Evolutionary conservation across 2,329 filamentous ascomycete species (phyloP).

Genomic region (Hirsutella minnesotensis): DNA sequence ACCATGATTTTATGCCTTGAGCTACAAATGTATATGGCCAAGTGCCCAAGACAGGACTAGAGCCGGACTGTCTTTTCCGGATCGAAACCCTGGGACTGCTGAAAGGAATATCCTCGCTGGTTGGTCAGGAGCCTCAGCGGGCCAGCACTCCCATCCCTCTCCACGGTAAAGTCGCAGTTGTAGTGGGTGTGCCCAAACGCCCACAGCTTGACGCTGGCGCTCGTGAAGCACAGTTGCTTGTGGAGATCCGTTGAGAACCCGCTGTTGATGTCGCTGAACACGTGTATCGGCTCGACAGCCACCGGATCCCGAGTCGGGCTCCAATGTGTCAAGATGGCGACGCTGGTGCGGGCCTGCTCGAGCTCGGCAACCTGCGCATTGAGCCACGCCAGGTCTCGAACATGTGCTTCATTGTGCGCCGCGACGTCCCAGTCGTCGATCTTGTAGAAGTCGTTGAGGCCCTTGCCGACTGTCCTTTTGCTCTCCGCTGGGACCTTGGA

Average conservation of each 20-base stretch:
- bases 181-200: constrained; percentile 38
- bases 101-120: constrained; percentile 28
- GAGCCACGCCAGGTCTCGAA: constrained; percentile 29
- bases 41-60: too few relatives aligned
- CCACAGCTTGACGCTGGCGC: constrained; percentile 26
- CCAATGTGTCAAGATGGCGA: too few relatives aligned
- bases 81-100: constrained; percentile 23
- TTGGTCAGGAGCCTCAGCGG: constrained; percentile 24
- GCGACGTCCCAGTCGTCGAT: constrained; percentile 27
- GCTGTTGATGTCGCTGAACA: constrained; percentile 15
- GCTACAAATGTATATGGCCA: too few relatives aligned
- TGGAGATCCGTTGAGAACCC: constrained; percentile 29
- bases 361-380: constrained; percentile 26
- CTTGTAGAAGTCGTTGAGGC: constrained; percentile 39
- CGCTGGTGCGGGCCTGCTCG: too few relatives aligned
- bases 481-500: constrained; percentile 30
- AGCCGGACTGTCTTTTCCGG: constrained; percentile 11
- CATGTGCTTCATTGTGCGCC: constrained; percentile 26
- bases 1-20: too few relatives aligned
- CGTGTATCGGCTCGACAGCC: too few relatives aligned
- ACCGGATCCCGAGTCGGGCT: constrained; percentile 25
- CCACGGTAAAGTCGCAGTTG: constrained; percentile 27
- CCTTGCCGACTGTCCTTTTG: constrained; percentile 23
- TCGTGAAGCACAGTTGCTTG: constrained; percentile 21
- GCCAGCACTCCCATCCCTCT: constrained; percentile 5